Evolutionary conservation across 1,284 basidiomycete species (phyloP), one percentile per base, ranked within the genome.

Genomic region (Coniophora puteana): DNA sequence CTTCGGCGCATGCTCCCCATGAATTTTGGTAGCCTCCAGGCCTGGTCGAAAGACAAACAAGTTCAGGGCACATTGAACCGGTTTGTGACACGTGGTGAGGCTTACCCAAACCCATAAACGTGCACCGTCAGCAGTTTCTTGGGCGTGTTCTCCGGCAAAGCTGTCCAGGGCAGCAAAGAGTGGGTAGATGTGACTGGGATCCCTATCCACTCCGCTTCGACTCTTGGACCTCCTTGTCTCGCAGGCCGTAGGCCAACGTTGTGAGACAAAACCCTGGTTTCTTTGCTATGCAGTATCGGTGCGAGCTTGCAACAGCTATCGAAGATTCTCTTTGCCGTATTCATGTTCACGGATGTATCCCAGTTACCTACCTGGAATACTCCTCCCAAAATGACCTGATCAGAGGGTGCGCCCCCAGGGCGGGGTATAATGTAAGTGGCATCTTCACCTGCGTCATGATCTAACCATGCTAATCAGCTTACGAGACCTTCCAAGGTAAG

Each of bases 171-270:
- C 23, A 65, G 52, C 36, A 66, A 58, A 18, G 52, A 43, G 33
- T 55, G 47, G 1, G 27, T 44, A 40, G 24, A 47, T 57, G 32
- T 55, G 46, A n/a, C 51, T 27, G 73, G 71, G 6, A 76, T 40
- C 30, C 51, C 51, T 36, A 74, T 51, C 46, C 58, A 53, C 51
- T 82, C 75, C 4, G 67, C 51, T 50, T 85, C 81, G 17, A 85
- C 62, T 26, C 83, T 63, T 5, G 77, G 65, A 0, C 81, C 83
- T 11, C 74, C 76, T 36, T 68, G 63, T 36, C 83, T 63, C 14
- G 63, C 70, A 2, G 82, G 82, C 22, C 83, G 62, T 34, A 85
- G 54, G 0, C 81, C 82, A 29, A 82, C 82, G 48, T 79, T 80
- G 57, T 82, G 78, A 12, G 62, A 60, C 20, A 81, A 57, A 17